Evolutionary conservation across 768 basidiomycete genomes (phyloP).

Genomic region (Sistotremastrum suecicum): DNA sequence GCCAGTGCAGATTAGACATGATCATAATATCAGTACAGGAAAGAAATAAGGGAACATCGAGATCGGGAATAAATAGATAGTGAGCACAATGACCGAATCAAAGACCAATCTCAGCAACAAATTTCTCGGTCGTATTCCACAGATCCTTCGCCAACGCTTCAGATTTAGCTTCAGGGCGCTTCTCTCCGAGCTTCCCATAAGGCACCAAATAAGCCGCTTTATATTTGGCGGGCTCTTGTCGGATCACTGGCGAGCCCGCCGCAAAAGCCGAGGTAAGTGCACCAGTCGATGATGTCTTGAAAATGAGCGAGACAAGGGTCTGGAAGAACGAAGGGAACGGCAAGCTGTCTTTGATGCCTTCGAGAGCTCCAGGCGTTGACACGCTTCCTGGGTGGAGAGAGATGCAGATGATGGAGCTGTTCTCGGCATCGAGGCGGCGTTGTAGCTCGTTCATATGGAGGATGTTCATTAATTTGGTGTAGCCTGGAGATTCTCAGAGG

Average conservation of each 20-base stretch:
- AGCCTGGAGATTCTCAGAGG: conserved; percentile 17
- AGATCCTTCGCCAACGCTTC: conserved; percentile 6
- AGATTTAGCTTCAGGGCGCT: conserved; percentile 1
- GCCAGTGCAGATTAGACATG: no score
- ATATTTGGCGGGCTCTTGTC: conserved; percentile 3
- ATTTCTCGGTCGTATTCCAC: conserved; percentile 13
- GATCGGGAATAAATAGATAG: no score
- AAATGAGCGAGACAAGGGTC: conserved; percentile 4
- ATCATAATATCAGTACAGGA: no score
- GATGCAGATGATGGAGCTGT: conserved; percentile 25
- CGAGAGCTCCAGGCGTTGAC: background rate
- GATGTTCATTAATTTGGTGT: conserved; percentile 36
- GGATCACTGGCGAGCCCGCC: conserved; percentile 9
- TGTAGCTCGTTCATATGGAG: conserved; percentile 41
- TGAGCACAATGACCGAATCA: no score
- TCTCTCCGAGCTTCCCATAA: conserved; percentile 1
- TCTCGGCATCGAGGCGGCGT: conserved; percentile 23
- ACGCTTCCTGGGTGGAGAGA: conserved; percentile 30
- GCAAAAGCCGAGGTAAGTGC: conserved; percentile 11
- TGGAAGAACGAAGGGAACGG: no score
- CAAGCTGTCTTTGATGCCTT: no score
- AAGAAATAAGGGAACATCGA: no score
- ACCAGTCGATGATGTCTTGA: conserved; percentile 6
- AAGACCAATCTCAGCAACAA: no score
- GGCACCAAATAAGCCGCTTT: conserved; percentile 8